Conservation (phyloP, 2,329 filamentous ascomycete species). For the Hypoxylon sp. region DNA sequence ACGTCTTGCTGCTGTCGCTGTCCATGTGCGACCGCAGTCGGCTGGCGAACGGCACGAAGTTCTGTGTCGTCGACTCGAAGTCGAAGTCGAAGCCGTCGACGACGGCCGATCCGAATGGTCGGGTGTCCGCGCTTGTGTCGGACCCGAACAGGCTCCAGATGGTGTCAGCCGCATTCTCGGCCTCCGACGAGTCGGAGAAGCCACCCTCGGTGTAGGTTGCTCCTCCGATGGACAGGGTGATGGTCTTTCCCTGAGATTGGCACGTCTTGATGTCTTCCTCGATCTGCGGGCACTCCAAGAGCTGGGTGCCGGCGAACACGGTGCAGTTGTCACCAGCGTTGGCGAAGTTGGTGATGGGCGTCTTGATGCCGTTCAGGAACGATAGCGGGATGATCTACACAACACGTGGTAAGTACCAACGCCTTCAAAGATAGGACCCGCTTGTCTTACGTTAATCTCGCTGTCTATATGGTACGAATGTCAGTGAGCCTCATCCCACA, state of each 20-base stretch:
- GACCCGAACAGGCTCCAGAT: constrained; percentile 79
- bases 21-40: constrained; percentile 65
- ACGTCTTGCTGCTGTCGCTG: constrained; percentile 58
- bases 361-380: constrained; percentile 66
- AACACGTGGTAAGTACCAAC: constrained; percentile 12
- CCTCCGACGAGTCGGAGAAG: constrained; percentile 62
- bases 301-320: constrained; percentile 62
- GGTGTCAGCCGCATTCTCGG: constrained; percentile 63
- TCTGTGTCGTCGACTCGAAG: constrained; percentile 67
- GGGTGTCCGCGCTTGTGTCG: constrained; percentile 54
- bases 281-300: constrained; percentile 69
- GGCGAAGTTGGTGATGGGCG: constrained; percentile 67
- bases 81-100: constrained; percentile 83
- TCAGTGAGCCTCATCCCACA: constrained; percentile 24
- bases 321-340: constrained; percentile 69
- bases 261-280: constrained; percentile 66
- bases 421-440: background rate
- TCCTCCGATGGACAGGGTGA: constrained; percentile 76
- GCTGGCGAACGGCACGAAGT: constrained; percentile 68
- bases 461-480: constrained; percentile 46
- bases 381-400: constrained; percentile 67
- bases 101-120: constrained; percentile 71
- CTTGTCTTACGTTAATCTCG: constrained; percentile 54
- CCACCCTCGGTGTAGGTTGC: constrained; percentile 74
- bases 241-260: constrained; percentile 72